Conservation (phyloP, 73 alveolate genomes). For the Tetrahymena thermophila region DNA sequence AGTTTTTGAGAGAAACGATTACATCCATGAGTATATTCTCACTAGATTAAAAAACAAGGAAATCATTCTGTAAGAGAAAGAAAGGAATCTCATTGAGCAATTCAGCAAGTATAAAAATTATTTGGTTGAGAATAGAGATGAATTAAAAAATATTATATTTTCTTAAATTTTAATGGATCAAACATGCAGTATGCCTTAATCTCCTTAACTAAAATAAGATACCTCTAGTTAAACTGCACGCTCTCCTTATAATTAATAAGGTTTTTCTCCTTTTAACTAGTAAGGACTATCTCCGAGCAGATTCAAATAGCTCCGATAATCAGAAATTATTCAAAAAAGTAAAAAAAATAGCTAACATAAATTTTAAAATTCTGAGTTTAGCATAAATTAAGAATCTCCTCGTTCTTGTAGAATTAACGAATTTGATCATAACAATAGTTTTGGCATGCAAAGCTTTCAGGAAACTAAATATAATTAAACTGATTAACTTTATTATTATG, state of each 20-base stretch:
- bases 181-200: neutral
- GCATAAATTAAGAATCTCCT: neutral
- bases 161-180: neutral
- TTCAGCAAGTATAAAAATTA: neutral
- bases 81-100: neutral
- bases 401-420: neutral
- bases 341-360: neutral
- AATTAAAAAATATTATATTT: neutral
- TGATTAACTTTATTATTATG: neutral
- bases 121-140: neutral
- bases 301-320: neutral
- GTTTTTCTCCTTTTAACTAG: neutral
- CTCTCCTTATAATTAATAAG: neutral
- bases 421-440: neutral
- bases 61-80: neutral
- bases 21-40: neutral
- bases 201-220: neutral
- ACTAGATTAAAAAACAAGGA: neutral
- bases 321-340: neutral
- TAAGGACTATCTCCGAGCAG: neutral
- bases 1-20: neutral
- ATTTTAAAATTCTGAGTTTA: neutral
- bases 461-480: neutral
- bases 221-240: too few relatives aligned
- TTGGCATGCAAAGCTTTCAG: neutral